Evolutionary conservation across 2,329 filamentous ascomycete genomes (phyloP).

Genomic region (Alternaria rosae): DNA sequence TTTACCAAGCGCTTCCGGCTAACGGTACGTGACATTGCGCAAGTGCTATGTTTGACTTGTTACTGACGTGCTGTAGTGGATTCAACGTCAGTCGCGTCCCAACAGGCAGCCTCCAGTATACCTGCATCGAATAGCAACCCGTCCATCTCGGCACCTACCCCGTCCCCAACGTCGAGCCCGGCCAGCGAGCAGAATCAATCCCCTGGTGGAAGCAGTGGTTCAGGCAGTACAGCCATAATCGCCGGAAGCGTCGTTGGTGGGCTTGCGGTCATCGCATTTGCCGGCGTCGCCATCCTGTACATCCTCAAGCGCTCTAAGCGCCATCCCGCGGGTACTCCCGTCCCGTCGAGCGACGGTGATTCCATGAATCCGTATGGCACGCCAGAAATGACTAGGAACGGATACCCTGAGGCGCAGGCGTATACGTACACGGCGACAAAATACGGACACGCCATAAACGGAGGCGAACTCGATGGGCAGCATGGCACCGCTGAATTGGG

Average conservation of each 20-base stretch:
- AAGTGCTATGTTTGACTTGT: too few species aligned
- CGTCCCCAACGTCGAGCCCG: background rate
- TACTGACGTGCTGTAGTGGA: background rate
- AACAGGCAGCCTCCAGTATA: background rate
- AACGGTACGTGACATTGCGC: background rate
- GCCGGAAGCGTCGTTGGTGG: background rate
- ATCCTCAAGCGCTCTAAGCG: conserved; percentile 7
- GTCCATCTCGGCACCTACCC: background rate
- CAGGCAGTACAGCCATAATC: background rate
- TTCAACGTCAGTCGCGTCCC: background rate
- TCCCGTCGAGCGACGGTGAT: background rate
- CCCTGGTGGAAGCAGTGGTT: too few species aligned
- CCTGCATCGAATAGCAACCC: background rate
- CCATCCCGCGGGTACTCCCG: background rate
- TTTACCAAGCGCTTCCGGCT: background rate
- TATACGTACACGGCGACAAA: background rate
- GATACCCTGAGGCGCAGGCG: background rate
- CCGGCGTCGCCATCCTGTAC: conserved; percentile 1
- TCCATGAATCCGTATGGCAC: background rate
- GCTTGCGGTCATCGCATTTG: conserved; percentile 5
- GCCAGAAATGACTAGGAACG: background rate
- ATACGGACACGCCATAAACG: background rate
- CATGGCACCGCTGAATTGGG: background rate
- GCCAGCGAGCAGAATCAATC: background rate
- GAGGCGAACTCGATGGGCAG: conserved; percentile 3